Conservation (phyloP, 2,329 filamentous ascomycete genomes). For the Nemania bipapillata region DNA sequence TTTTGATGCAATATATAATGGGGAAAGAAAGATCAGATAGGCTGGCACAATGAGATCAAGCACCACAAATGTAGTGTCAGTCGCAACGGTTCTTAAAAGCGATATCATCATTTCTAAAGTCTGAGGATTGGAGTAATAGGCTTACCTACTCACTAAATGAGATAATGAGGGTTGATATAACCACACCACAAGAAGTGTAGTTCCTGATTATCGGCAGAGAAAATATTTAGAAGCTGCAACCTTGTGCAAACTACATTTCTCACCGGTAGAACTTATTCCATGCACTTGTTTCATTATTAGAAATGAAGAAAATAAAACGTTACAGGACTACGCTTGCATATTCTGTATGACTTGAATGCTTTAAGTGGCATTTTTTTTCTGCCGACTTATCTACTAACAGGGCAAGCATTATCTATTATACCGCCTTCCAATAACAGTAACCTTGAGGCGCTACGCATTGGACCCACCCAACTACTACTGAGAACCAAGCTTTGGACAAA, state of each 20-base stretch:
- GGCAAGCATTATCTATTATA: constrained; percentile 40
- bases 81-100: constrained; percentile 69
- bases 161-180: neutral
- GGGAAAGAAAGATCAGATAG: constrained; percentile 55
- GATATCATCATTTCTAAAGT: constrained; percentile 59
- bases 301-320: neutral
- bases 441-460: neutral
- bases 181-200: neutral
- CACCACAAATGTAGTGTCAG: constrained; percentile 62
- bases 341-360: neutral
- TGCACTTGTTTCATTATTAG: neutral
- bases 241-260: neutral
- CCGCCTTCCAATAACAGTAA: constrained; percentile 44
- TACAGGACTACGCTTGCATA: neutral
- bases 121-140: neutral
- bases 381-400: constrained; percentile 33
- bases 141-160: constrained; percentile 6
- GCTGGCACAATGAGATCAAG: constrained; percentile 65
- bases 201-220: neutral
- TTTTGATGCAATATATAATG: neutral
- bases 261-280: neutral
- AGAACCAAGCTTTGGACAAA: neutral
- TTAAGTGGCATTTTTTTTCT: constrained; percentile 39
- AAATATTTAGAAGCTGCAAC: neutral
- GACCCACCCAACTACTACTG: neutral